These are phyloP conservation scores for Secale cereale DNA, from an alignment of 176 grass and related monocot species.

Conservation along the genomic window DNA sequence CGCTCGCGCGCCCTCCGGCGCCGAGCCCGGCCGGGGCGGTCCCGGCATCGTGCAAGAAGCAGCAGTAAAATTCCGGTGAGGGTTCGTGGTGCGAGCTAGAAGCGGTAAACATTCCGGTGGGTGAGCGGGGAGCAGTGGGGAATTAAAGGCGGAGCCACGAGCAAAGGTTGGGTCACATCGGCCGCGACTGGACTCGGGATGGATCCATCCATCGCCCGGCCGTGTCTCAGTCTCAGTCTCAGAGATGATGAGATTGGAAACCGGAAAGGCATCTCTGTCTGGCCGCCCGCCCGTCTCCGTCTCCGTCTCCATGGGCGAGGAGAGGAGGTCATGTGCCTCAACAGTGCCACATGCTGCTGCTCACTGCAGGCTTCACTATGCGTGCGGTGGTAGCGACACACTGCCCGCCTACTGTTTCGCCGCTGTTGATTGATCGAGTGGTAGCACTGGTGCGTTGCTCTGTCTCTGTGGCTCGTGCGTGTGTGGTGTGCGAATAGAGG, in stretches of 20 bases:
- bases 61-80: conserved; percentile 6
- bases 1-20: neutral
- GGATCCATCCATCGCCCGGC: neutral
- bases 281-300: conserved; percentile 1
- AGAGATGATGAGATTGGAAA: conserved; percentile 25
- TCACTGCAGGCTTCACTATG: neutral
- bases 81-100: neutral
- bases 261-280: conserved; percentile 13
- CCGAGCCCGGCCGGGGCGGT: neutral
- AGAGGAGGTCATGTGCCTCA: conserved; percentile 36
- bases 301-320: neutral
- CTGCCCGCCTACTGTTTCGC: neutral
- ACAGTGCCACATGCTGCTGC: conserved; percentile 39
- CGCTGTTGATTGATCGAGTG: neutral
- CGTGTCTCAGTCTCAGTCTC: neutral
- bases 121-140: neutral
- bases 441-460: neutral
- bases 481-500: neutral
- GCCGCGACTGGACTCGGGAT: conserved; percentile 4
- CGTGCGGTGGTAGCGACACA: neutral
- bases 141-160: neutral
- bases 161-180: conserved; percentile 26
- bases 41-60: neutral
- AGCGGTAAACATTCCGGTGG: neutral
- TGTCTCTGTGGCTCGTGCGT: neutral